Conservation (phyloP, 305 asterid species). For the Caryopteris hybrid region DNA sequence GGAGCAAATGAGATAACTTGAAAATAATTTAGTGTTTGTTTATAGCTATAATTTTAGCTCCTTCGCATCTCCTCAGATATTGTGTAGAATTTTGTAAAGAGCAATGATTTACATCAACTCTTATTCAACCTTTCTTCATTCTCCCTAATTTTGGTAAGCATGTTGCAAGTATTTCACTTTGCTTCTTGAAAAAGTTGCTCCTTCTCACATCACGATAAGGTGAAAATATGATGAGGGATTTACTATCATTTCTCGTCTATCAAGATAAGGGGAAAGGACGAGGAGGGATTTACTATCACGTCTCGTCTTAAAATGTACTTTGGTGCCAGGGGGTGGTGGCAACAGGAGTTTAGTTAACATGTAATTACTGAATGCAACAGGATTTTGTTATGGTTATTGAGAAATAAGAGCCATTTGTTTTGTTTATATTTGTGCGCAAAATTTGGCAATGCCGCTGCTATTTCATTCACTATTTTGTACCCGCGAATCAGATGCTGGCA, state of each 20-base stretch:
- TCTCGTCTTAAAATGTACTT: not conserved
- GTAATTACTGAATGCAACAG: too few relatives aligned
- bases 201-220: not conserved
- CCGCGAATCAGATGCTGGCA: not conserved
- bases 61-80: slow-evolving; percentile 3
- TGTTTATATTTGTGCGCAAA: not conserved
- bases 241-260: too few relatives aligned
- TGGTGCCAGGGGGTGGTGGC: too few relatives aligned
- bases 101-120: not conserved
- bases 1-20: not conserved
- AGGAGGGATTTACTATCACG: too few relatives aligned
- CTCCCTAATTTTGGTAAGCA: not conserved
- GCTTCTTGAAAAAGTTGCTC: not conserved
- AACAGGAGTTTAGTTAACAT: too few relatives aligned
- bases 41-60: not conserved
- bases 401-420: not conserved
- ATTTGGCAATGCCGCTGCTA: not conserved
- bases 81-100: not conserved
- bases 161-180: not conserved
- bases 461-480: not conserved
- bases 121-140: not conserved
- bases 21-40: not conserved
- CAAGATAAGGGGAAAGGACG: too few relatives aligned
- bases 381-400: not conserved
- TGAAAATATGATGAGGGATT: not conserved